Conservation (phyloP, 176 grass and related monocot species). For the Sorghum bicolor region Sorghum_bicolor_NCBIv3 NC_012878.2:9898501-9899000, state of each 20-base stretch:
- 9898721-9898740: neutral
- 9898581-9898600: neutral
- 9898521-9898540: neutral
- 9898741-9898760: neutral
- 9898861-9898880: neutral
- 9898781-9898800: neutral
- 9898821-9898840: neutral
- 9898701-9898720: neutral
- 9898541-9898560: neutral
- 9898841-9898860: neutral
- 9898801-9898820: neutral
- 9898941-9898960: slow-evolving; percentile 42
- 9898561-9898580: neutral
- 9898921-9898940: neutral
- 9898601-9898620: neutral
- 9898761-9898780: neutral
- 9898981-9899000: slow-evolving; percentile 76
- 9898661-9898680: neutral
- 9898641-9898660: neutral
- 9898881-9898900: neutral
- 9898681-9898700: neutral
- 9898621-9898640: neutral
- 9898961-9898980: slow-evolving; percentile 73
- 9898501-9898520: slow-evolving; percentile 38
- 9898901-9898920: neutral